Conservation (phyloP, 2,329 filamentous ascomycete species). For the Helminthosporium solani region DNA sequence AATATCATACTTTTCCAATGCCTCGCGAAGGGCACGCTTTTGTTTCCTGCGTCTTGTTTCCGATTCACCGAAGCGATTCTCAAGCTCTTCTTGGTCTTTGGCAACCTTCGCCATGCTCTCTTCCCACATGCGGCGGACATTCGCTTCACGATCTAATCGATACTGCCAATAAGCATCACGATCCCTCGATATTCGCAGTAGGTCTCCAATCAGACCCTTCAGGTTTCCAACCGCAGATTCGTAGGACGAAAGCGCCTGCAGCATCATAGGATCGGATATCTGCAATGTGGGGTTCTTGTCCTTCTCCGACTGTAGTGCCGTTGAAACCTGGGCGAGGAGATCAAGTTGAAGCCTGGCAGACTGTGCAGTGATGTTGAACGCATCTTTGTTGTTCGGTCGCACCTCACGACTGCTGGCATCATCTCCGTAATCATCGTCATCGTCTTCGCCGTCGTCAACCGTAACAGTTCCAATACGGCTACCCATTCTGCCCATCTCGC, state of each 20-base stretch:
- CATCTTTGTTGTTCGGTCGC: slow-evolving; percentile 77
- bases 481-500: slow-evolving; percentile 51
- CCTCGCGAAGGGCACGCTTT: slow-evolving; percentile 85
- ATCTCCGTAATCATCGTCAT: slow-evolving; percentile 71
- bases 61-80: slow-evolving; percentile 82
- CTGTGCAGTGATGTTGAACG: slow-evolving; percentile 95
- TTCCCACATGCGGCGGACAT: slow-evolving; percentile 95
- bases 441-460: slow-evolving; percentile 61
- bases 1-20: slow-evolving; percentile 60
- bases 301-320: slow-evolving; percentile 74
- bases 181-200: slow-evolving; percentile 89
- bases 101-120: slow-evolving; percentile 97
- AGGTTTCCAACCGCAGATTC: slow-evolving; percentile 87
- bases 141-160: slow-evolving; percentile 83
- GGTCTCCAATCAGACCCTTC: slow-evolving; percentile 78
- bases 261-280: slow-evolving; percentile 74
- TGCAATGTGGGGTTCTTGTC: slow-evolving; percentile 67
- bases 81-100: slow-evolving; percentile 86
- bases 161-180: slow-evolving; percentile 98
- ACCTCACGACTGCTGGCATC: slow-evolving; percentile 76
- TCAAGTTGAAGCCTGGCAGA: slow-evolving; percentile 92
- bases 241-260: slow-evolving; percentile 79
- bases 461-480: slow-evolving; percentile 52
- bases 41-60: slow-evolving; percentile 88
- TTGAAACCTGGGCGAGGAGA: slow-evolving; percentile 79